Base-by-base conservation (phyloP, 177 flowering plant species). In the Vitis hybrid region DNA sequence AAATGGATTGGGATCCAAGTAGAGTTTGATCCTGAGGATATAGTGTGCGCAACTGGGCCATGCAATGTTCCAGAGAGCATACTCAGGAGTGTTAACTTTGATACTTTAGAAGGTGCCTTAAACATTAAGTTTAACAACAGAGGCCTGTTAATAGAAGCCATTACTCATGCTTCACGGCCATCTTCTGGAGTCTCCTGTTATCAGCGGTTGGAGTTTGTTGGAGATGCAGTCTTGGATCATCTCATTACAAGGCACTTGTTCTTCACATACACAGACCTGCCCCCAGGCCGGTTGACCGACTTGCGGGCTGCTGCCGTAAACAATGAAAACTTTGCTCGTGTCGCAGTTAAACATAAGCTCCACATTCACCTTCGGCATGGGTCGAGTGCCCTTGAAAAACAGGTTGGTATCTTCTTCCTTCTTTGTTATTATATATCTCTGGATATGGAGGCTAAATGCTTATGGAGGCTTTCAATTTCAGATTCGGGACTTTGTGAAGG, bases 241-340 rank as follows among this genome's bases (percentile, higher is more conserved):
- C 91, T 96, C 15, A 96, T 96, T 70, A 93, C 99, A 19, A 86
- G 77, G 84, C 89, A 92, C 80, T 80, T 96, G 77, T 96, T 96
- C 77, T 96, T 96, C 78, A 86, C 89, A 1, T 96, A 96, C 80
- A 91, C 92, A 5, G 89, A 92, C 84, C 83, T 96, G 21, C 98
- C 99, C 11, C 99, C 99, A 2, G 99, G 99, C 34, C 93, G 99
- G 54, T 80, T 96, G 80, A 96, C 98, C 13, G 99, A 96, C 74
- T 77, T 96, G 70, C 88, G 99, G 79, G 99, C 99, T 75, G 99
- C 99, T 60, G 99, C 99, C 68, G 99, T 96, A 23, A 96, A 96
- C 80, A 96, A 96, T 75, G 98, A 96, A 71, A 96, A 93, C 67
- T 96, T 96, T 85, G 99, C 99, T 23, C 97, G 98, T 60, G 94